phyloP scores from a whole-genome alignment of 2,329 filamentous ascomycete genomes.

The Monosporascus sp. region DNA sequence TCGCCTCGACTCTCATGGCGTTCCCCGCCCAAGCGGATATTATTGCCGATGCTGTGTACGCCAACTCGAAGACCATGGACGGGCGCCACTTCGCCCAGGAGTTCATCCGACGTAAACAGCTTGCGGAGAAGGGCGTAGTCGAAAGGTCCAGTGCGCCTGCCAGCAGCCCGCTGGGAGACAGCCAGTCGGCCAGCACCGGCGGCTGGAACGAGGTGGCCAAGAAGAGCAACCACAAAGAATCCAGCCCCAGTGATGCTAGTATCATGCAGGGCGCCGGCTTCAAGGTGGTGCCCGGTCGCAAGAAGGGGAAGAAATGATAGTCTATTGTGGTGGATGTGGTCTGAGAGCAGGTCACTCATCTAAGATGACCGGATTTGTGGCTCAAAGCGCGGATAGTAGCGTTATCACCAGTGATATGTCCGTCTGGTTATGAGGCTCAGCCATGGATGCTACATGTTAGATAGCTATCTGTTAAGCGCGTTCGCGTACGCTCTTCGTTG shows the following conservation, averaged over 20 bases:
- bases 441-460: too few relatives aligned
- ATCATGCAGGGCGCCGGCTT: slow-evolving; percentile 59
- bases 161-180: slow-evolving; percentile 39
- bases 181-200: slow-evolving; percentile 39
- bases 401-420: neutral
- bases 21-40: slow-evolving; percentile 74
- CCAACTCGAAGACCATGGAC: slow-evolving; percentile 82
- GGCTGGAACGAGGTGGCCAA: slow-evolving; percentile 98
- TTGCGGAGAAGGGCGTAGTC: slow-evolving; percentile 86
- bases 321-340: neutral
- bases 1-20: slow-evolving; percentile 68
- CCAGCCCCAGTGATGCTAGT: slow-evolving; percentile 34
- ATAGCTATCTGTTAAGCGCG: too few relatives aligned
- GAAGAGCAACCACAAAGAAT: slow-evolving; percentile 62
- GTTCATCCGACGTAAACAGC: slow-evolving; percentile 86
- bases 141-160: slow-evolving; percentile 58
- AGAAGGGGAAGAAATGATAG: slow-evolving; percentile 74
- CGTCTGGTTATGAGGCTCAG: neutral
- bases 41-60: slow-evolving; percentile 87
- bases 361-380: too few relatives aligned
- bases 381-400: neutral
- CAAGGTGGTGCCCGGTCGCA: slow-evolving; percentile 86
- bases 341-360: neutral
- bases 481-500: too few relatives aligned
- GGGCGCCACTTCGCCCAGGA: slow-evolving; percentile 91